Evolutionary conservation across 176 grass and related monocot genomes (phyloP).

Genomic region (Oryza glumipatula): DNA sequence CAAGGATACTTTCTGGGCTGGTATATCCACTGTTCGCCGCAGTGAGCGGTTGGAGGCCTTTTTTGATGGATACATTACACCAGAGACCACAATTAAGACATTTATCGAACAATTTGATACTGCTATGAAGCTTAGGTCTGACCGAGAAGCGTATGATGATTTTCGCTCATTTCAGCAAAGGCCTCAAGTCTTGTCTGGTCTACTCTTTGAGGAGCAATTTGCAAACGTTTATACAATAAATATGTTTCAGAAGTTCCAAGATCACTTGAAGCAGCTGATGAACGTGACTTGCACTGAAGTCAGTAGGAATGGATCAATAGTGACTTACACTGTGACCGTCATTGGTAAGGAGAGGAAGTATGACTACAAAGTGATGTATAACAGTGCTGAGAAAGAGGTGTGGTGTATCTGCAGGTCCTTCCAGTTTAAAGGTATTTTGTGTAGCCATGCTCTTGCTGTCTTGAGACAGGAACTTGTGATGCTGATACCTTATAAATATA

Average conservation of each 20-base stretch:
- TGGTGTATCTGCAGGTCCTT: constrained; percentile 92
- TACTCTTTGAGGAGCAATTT: constrained; percentile 84
- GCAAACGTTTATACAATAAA: constrained; percentile 88
- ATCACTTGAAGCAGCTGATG: constrained; percentile 84
- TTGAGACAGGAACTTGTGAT: constrained; percentile 87
- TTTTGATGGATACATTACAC: constrained; percentile 84
- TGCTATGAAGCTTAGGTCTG: constrained; percentile 80
- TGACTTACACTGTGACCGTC: constrained; percentile 74
- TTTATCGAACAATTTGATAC: constrained; percentile 89
- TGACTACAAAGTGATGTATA: constrained; percentile 88
- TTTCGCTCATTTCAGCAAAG: constrained; percentile 90
- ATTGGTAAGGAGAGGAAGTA: constrained; percentile 81
- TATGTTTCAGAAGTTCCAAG: constrained; percentile 92
- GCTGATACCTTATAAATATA: constrained; percentile 87
- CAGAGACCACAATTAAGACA: constrained; percentile 75
- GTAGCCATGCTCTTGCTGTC: constrained; percentile 89
- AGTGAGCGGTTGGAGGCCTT: constrained; percentile 77
- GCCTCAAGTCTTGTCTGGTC: constrained; percentile 78
- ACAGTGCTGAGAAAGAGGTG: constrained; percentile 75
- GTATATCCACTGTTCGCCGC: constrained; percentile 73
- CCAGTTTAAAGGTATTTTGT: constrained; percentile 95
- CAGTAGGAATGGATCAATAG: constrained; percentile 64
- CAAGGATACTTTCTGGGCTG: constrained; percentile 91
- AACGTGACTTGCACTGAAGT: constrained; percentile 71
- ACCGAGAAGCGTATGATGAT: constrained; percentile 88